Evolutionary conservation across 129 eudicot genomes (phyloP), one percentile per base, ranked within the genome.

Genomic region (Logfia minima): DNA sequence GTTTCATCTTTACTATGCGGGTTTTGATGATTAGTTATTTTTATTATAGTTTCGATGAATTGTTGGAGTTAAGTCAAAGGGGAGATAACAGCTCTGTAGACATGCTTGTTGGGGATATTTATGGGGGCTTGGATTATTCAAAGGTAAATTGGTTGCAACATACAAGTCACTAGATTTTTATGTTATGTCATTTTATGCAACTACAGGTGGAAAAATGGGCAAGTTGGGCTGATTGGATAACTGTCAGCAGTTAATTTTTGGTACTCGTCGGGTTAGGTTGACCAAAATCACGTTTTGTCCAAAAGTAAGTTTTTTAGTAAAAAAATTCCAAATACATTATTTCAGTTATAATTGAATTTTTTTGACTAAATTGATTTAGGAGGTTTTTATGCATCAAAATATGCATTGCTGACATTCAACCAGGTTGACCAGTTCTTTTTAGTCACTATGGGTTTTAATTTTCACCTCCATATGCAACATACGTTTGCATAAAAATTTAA

Each of bases 71-170:
- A 81, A 93, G 98, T 77, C 97, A 93, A 75, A 86, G 91, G 48
- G 98, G 98, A 75, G 97, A 93, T 83, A 93, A 90, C 81, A 85
- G 97, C 21, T 85, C 92, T 23, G 86, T 93, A 28, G 98, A 93
- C 84, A 90, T 93, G 98, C 97, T 93, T 56, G 98, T 93, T 34
- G 98, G 98, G 8, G 98, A 93, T 74, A 93, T 93, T 64, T 93
- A 93, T 88, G 98, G 98, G 62, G 98, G 98, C 28, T 80, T 93
- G 89, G 98, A 93, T 84, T 93, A 93, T 85, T 83, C 95, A 48
- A 93, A 93, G 98, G 98, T 88, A 84, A 62, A 1, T 19, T 7
- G 32, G 52, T 55, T 76, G 32, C 26, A 23, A 35, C 19, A 14
- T 82, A 37, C 28, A n/a, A 72, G 22, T 58, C 35, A 58, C 52